Evolutionary conservation across 805 yeast species (phyloP).

Genomic region (Spathaspora boniae): DNA sequence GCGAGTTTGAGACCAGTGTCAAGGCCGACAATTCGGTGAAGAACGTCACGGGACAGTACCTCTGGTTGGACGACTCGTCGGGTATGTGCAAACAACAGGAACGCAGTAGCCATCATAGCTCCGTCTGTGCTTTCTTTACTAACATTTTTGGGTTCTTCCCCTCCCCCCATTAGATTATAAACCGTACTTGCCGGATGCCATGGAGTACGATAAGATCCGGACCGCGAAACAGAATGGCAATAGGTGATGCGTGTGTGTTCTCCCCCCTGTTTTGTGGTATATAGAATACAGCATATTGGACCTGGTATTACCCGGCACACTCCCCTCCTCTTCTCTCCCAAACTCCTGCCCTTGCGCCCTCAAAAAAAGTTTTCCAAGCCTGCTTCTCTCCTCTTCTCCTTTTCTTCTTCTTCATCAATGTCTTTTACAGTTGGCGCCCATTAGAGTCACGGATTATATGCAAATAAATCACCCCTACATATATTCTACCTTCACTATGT

Average conservation of each 20-base stretch:
- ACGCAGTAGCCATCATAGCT: no score
- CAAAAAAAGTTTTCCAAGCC: slow-evolving; percentile 1
- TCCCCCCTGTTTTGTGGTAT: no score
- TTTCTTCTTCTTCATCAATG: slow-evolving; percentile 38
- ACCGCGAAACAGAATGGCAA: slow-evolving; percentile 6
- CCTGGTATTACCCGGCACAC: no score
- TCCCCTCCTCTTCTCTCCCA: no score
- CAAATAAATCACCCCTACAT: slow-evolving; percentile 42
- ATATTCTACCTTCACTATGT: slow-evolving; percentile 42
- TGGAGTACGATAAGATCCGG: slow-evolving; percentile 49
- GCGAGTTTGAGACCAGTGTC: slow-evolving; percentile 57
- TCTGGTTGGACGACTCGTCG: slow-evolving; percentile 59
- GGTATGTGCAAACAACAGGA: slow-evolving; percentile 16
- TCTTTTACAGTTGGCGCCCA: slow-evolving; percentile 70
- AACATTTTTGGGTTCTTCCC: slow-evolving; percentile 10
- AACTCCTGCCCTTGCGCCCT: no score
- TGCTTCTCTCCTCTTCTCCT: slow-evolving; percentile 9
- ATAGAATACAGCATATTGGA: no score
- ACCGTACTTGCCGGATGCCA: slow-evolving; percentile 52
- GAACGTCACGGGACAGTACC: slow-evolving; percentile 50
- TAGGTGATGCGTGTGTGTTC: no score
- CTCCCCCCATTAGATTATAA: slow-evolving; percentile 46
- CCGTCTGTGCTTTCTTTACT: slow-evolving; percentile 10
- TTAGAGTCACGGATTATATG: slow-evolving; percentile 66
- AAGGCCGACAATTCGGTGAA: slow-evolving; percentile 53